Evolutionary conservation across 1,284 basidiomycete species (phyloP).

Genomic region (Boletus sp.): DNA sequence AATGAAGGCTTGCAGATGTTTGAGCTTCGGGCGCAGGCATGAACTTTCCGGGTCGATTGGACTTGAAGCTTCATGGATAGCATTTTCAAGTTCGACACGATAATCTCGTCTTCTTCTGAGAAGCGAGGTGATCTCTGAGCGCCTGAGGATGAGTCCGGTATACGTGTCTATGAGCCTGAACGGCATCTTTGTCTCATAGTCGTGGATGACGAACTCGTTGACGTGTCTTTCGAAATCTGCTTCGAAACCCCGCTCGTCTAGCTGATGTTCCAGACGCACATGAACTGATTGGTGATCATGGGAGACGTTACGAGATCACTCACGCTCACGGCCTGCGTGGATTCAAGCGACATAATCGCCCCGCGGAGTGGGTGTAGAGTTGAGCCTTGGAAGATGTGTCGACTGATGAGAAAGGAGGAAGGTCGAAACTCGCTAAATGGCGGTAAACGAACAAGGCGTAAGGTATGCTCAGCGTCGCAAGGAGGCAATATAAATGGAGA

Average conservation of each 20-base stretch:
- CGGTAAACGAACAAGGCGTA: not conserved
- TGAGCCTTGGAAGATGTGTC: not conserved
- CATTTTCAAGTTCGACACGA: not conserved
- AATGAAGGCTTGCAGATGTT: not conserved
- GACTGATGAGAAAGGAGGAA: not conserved
- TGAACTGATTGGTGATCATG: not conserved
- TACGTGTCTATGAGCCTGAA: constrained; percentile 7
- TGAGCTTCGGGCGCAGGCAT: not conserved
- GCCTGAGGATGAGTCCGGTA: constrained; percentile 4
- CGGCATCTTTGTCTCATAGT: not conserved
- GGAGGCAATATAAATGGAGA: not conserved
- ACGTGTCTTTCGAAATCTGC: not conserved
- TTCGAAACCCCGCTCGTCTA: not conserved
- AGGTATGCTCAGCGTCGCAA: not conserved
- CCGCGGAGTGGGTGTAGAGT: not conserved
- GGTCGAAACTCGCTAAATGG: not conserved
- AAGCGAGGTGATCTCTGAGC: not conserved
- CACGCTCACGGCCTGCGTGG: not conserved
- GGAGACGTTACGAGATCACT: not conserved
- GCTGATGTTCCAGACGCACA: not conserved
- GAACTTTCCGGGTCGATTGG: not conserved
- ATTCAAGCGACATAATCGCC: not conserved
- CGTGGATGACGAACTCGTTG: not conserved
- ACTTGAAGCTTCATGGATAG: not conserved
- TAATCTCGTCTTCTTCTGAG: constrained; percentile 1